Base-by-base conservation (phyloP, 306 rosid species). In the Begonia peltatifolia region DNA sequence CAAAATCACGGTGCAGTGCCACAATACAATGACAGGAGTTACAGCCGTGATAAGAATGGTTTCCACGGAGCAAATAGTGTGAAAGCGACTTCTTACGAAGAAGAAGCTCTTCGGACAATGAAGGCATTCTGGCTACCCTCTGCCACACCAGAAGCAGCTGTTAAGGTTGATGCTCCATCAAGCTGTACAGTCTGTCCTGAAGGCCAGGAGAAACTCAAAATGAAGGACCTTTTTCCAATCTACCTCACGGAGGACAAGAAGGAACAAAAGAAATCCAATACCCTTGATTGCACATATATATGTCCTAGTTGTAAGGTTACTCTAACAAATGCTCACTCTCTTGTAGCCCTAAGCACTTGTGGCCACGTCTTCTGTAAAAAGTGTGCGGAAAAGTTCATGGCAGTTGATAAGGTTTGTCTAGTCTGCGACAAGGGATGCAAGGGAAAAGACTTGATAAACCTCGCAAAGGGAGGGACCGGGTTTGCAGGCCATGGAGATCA, bases 41-140 rank as follows among this genome's bases (percentile, higher is more conserved):
- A 74, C 53, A 72, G 68, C 76, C 80, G 53, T 9, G 99, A 77
- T 46, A 90, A 90, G 66, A 79, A 72, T 52, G 94, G 84, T 17
- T 90, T 90, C 68, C 99, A 90, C 20, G 99, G 99, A 52, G 99
- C 99, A 52, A 90, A 90, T 60, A 90, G 95, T 72, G 99, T 90
- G 60, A 90, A 83, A 77, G 94, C 70, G 48, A 90, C 99, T n/a
- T 86, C 99, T n/a, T 90, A 68, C 51, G 95, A 90, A 68, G 99
- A 86, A 69, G 99, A 90, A 75, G 95, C 99, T 12, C 95, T 90
- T 30, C 78, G 99, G 60, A 90, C 94, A 48, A 90, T 90, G 99
- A 90, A 90, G 67, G 99, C 99, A 50, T 90, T 90, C 74, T 90
- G 99, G 99, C 75, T 90, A 36, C 99, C 99, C 62, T 90, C 95